phyloP scores from a whole-genome alignment of 305 asterid species.

The Andrographis paniculata region DNA sequence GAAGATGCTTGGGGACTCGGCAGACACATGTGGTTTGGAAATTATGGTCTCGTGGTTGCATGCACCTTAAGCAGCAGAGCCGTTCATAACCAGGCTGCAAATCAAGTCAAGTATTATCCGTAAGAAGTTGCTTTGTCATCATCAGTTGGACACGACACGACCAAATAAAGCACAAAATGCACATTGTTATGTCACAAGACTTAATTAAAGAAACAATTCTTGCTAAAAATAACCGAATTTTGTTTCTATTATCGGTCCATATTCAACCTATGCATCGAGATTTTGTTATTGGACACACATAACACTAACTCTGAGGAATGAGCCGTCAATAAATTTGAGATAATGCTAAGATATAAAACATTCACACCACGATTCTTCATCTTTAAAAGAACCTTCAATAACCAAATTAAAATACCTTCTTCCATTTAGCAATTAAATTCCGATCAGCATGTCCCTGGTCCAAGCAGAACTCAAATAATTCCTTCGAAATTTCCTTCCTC shows the following conservation, averaged over 20 bases:
- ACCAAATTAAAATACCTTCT: conserved; percentile 36
- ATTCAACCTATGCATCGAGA: no score
- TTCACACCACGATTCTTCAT: background rate
- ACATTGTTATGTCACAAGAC: no score
- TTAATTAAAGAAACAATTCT: no score
- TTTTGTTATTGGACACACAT: no score
- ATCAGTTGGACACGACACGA: no score
- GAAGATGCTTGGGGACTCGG: conserved; percentile 79
- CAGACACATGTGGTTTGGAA: conserved; percentile 86
- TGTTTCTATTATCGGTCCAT: no score
- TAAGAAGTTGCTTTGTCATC: no score
- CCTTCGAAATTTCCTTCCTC: conserved; percentile 81
- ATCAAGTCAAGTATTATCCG: no score
- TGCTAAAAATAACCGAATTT: no score
- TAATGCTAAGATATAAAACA: background rate
- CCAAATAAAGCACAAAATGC: no score
- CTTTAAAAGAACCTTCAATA: background rate
- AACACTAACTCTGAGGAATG: no score
- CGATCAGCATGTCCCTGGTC: conserved; percentile 83
- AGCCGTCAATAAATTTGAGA: no score
- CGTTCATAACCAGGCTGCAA: conserved; percentile 88
- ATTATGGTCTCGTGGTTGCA: conserved; percentile 92
- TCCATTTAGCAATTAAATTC: conserved; percentile 71
- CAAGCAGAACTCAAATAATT: conserved; percentile 72
- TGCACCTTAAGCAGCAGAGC: conserved; percentile 88